Evolutionary conservation across 2,329 filamentous ascomycete species (phyloP).

Genomic region (Hypoxylon sp.): DNA sequence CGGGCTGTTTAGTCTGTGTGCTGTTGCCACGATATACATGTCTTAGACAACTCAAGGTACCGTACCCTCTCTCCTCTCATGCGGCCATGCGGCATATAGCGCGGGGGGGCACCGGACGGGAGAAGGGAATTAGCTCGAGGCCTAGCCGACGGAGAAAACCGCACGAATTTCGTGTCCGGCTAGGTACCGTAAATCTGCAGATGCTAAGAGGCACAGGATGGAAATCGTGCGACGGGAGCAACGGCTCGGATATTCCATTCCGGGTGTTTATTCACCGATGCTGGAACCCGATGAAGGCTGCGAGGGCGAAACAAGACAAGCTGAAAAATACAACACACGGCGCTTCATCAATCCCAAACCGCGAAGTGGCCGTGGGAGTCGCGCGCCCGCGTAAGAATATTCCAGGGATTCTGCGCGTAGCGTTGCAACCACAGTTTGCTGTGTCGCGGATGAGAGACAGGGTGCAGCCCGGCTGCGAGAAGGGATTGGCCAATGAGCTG

Average conservation of each 20-base stretch:
- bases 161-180: slow-evolving; percentile 15
- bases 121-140: slow-evolving; percentile 23
- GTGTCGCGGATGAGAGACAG: slow-evolving; percentile 34
- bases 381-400: slow-evolving; percentile 13
- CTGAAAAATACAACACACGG: not conserved
- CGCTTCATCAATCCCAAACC: slow-evolving; percentile 16
- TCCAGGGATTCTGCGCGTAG: slow-evolving; percentile 7
- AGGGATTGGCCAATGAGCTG: slow-evolving; percentile 34
- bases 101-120: slow-evolving; percentile 22
- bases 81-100: slow-evolving; percentile 31
- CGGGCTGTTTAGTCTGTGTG: slow-evolving; percentile 22
- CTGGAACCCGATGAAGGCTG: not conserved
- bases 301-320: not conserved
- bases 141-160: slow-evolving; percentile 23
- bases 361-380: not conserved
- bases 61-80: too few relatives aligned
- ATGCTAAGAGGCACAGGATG: too few relatives aligned
- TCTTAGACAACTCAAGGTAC: slow-evolving; percentile 31
- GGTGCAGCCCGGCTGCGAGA: slow-evolving; percentile 18
- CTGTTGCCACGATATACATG: slow-evolving; percentile 34
- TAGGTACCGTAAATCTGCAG: not conserved
- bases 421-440: slow-evolving; percentile 34
- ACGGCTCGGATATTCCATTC: slow-evolving; percentile 25
- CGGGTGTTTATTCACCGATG: slow-evolving; percentile 33
- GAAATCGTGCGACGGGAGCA: slow-evolving; percentile 25